phyloP scores from a whole-genome alignment of 805 yeast genomes.

The Naumovozyma dairenensis region DNA sequence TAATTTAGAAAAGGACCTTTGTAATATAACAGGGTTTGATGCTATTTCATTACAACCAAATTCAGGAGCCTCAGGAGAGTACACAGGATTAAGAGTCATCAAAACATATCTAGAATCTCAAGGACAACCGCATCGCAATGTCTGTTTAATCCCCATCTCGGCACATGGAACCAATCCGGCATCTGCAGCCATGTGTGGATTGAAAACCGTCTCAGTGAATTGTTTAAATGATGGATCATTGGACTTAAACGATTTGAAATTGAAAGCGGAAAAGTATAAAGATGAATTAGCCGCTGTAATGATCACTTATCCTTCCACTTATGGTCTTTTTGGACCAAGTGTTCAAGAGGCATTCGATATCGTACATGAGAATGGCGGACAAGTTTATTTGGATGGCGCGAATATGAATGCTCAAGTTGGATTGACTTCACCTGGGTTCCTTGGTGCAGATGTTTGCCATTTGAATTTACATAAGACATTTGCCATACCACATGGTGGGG shows the following conservation, averaged over 20 bases:
- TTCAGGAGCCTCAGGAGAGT: conserved; percentile 98
- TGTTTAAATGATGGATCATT: conserved; percentile 80
- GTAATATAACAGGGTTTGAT: conserved; percentile 87
- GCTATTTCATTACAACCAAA: conserved; percentile 91
- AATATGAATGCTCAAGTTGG: conserved; percentile 99
- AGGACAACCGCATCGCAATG: conserved; percentile 66
- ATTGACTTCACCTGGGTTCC: conserved; percentile 90
- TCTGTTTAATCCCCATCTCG: conserved; percentile 90
- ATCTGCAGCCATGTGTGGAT: conserved; percentile 93
- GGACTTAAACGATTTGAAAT: conserved; percentile 64
- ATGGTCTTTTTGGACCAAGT: conserved; percentile 91
- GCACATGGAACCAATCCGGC: conserved; percentile 99
- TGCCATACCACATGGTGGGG: conserved; percentile 98
- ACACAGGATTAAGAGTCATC: conserved; percentile 84
- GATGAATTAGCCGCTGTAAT: conserved; percentile 77
- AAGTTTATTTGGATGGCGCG: conserved; percentile 96
- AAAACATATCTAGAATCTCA: conserved; percentile 59
- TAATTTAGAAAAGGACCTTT: conserved; percentile 75
- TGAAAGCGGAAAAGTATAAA: conserved; percentile 60
- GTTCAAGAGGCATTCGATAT: conserved; percentile 76
- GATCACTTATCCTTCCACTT: conserved; percentile 97
- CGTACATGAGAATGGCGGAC: conserved; percentile 83
- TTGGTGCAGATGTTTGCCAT: conserved; percentile 98
- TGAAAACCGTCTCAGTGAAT: conserved; percentile 87
- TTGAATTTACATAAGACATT: conserved; percentile 94